Base-by-base conservation (phyloP, 768 basidiomycete species). In the Mycena latifolia region DNA sequence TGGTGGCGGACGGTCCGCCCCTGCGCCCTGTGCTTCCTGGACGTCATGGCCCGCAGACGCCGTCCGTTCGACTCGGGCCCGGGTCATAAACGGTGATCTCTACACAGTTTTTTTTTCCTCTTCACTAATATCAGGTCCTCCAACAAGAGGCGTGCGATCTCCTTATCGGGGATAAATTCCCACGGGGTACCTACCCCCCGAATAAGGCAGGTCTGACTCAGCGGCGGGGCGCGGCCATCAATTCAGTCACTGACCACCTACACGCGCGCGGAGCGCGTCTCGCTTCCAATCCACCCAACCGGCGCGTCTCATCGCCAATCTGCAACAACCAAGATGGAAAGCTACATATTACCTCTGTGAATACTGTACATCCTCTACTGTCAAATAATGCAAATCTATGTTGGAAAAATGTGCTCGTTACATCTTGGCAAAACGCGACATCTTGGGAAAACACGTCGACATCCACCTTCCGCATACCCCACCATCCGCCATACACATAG, bases 321-420 rank as follows among this genome's bases (percentile, higher is more conserved):
- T 55, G 39, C 55, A 43, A 22, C 55, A 33, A 5, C 12, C 55
- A 29, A 43, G 41, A 55, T 55, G 55, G 55, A 55, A 27, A 43
- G 25, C 55, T 8, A 43, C 7, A n/a, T n/a, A n/a, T n/a, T 45
- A 55, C 25, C 43, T 28, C 20, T 55, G 55, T 55, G 43, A 55
- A 55, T 55, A 55, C 8, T 55, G 55, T 55, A 55, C 39, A 55
- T 28, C 2, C 53, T 15, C 53, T 29, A 12, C 27, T 45, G 43
- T 45, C 41, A 27, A 55, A 55, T 55, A 55, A 20, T 39, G 55
- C 5, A 45, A 55, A 43, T 55, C 5, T 35, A 43, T 55, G 39
- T 55, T 55, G 55, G 55, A 37, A 41, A 55, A 55, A 52, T n/a
- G 29, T 28, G 29, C 31, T n/a, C n/a, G n/a, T n/a, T n/a, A n/a